Conservation (phyloP, 2,329 filamentous ascomycete species). For the Thyridium curvatum region DNA sequence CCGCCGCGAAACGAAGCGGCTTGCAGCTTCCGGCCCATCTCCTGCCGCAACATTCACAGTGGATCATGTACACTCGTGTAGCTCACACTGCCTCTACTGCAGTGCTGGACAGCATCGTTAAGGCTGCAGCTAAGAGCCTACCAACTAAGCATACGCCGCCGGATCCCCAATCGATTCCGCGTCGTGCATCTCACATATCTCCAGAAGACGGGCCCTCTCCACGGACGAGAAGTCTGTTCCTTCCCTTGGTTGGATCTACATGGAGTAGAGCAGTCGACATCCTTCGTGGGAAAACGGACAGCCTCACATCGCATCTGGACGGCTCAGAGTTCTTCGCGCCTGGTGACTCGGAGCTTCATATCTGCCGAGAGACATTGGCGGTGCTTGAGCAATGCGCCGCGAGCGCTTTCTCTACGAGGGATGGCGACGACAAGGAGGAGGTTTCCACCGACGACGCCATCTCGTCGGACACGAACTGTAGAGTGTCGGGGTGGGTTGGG, state of each 20-base stretch:
- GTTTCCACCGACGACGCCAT: slow-evolving; percentile 3
- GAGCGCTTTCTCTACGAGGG: slow-evolving; percentile 3
- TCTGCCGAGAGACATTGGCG: too few species aligned
- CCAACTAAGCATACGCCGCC: slow-evolving; percentile 1
- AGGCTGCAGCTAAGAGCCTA: slow-evolving; percentile 1
- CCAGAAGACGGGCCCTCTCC: too few species aligned
- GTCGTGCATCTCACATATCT: too few species aligned
- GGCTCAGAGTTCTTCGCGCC: too few species aligned
- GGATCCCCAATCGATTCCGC: too few species aligned
- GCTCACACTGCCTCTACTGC: slow-evolving; percentile 24
- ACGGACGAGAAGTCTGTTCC: too few species aligned
- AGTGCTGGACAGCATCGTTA: slow-evolving; percentile 12
- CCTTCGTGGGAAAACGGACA: too few species aligned
- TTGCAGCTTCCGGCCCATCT: slow-evolving; percentile 14
- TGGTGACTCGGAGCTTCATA: too few species aligned
- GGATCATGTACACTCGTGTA: slow-evolving; percentile 29
- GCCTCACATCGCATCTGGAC: too few species aligned
- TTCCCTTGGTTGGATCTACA: too few species aligned
- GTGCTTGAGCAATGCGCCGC: not conserved
- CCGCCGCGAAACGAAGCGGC: slow-evolving; percentile 10
- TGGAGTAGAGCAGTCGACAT: too few species aligned
- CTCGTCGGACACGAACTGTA: slow-evolving; percentile 10
- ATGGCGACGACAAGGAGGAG: not conserved
- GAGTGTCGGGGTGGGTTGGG: slow-evolving; percentile 26
- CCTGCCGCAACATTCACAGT: slow-evolving; percentile 24